Evolutionary conservation across 495 filamentous ascomycete species (phyloP).

Genomic region (Parathielavia appendiculata): DNA sequence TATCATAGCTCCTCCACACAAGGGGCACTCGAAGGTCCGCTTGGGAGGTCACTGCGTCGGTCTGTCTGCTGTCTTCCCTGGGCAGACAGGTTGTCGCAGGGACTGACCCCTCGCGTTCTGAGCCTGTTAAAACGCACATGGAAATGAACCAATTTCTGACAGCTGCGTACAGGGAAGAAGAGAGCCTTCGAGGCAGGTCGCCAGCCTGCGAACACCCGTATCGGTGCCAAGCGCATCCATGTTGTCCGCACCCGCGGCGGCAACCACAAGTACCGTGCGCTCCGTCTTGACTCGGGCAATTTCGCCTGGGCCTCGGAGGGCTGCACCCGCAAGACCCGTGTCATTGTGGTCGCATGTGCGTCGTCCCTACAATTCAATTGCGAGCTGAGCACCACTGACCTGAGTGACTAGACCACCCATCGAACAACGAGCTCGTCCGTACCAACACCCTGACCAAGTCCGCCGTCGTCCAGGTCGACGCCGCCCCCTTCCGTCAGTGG

Average conservation of each 20-base stretch:
- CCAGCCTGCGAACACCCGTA: slow-evolving; percentile 98
- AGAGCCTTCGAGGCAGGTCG: slow-evolving; percentile 99
- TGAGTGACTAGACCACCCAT: slow-evolving; percentile 64
- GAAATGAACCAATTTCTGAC: slow-evolving; percentile 30
- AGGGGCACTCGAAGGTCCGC: slow-evolving; percentile 51
- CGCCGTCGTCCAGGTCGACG: slow-evolving; percentile 97
- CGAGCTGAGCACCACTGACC: slow-evolving; percentile 9
- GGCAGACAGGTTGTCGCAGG: slow-evolving; percentile 13
- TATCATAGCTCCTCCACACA: slow-evolving; percentile 19
- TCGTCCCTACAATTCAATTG: background rate
- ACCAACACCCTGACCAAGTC: slow-evolving; percentile 99
- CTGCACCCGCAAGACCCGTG: slow-evolving; percentile 94
- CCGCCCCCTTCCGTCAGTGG: slow-evolving; percentile 98
- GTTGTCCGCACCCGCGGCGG: slow-evolving; percentile 97
- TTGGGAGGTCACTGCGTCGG: slow-evolving; percentile 26
- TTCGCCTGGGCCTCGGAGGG: slow-evolving; percentile 99
- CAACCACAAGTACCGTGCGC: slow-evolving; percentile 98
- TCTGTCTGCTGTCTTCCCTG: slow-evolving; percentile 4
- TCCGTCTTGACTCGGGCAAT: slow-evolving; percentile 98
- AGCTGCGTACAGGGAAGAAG: slow-evolving; percentile 56
- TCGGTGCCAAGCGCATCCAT: slow-evolving; percentile 97
- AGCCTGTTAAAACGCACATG: slow-evolving; percentile 46
- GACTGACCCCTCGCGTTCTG: slow-evolving; percentile 52
- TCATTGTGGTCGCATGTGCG: slow-evolving; percentile 82
- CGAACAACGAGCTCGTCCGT: slow-evolving; percentile 99